Evolutionary conservation across 2,329 filamentous ascomycete genomes (phyloP), one percentile per base, ranked within the genome.

Genomic region (Aspergillus candidus): DNA sequence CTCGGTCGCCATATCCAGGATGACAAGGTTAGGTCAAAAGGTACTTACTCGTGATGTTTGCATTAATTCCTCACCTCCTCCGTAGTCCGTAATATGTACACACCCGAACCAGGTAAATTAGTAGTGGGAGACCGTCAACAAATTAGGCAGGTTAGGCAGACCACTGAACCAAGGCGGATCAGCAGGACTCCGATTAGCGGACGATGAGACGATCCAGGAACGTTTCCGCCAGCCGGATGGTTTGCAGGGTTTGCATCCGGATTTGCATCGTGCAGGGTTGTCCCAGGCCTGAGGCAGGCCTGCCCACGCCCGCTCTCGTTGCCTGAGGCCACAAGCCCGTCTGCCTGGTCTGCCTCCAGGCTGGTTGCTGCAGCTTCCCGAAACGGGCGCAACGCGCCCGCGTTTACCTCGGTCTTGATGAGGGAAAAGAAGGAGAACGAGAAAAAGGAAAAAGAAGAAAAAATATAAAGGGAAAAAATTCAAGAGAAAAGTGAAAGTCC

Each of bases 151-250:
- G 36, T 39, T 39, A 40, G 33, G 42, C 36, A 44, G 32, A 41
- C 36, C 35, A 35, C 38, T 41, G 39, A 36, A 46, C 45, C 41
- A 39, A 43, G 40, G 47, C 48, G 48, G 50, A 49, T 49, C 49
- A 46, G 43, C 50, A 48, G 46, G 43, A 48, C 50, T 48, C 44
- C 44, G 44, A 41, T 50, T 48, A 42, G 40, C 13, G 41, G 37
- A 36, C 41, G 42, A 27, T 27, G 22, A 52, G 48, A 38, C 40
- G 44, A 53, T 48, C 48, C 52, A 52, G 52, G 52, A 52, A 54
- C 52, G 46, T 48, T 53, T 39, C 44, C 45, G 40, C 40, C 29
- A 40, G 33, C 41, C 41, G 43, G 22, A 27, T 27, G 22, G 22
- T 27, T 27, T 27, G 22, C 22, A 27, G 22, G 22, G 22, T 27